Percentiles rank a stretch among this genome's conserved stretches.
These are phyloP conservation scores for Centrapalus pauciflorus DNA, from an alignment of 129 eudicot species.

Conservation along the genomic window DNA sequence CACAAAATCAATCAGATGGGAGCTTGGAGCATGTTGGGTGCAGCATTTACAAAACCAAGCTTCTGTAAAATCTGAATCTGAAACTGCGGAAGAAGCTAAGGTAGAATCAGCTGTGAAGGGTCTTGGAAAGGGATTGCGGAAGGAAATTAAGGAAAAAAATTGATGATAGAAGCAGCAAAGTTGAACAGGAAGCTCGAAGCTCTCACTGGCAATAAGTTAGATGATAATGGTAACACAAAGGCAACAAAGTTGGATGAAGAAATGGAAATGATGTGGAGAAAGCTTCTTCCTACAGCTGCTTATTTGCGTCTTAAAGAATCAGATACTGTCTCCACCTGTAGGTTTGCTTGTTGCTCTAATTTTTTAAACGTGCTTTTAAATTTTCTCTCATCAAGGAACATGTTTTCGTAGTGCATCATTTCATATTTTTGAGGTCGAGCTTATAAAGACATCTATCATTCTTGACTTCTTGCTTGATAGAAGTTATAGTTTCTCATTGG, in stretches of 20 bases:
- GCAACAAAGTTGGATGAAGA: conserved; percentile 55
- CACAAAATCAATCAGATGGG: conserved; percentile 80
- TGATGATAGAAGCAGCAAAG: conserved; percentile 51
- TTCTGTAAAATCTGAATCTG: conserved; percentile 63
- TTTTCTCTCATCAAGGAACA: background rate
- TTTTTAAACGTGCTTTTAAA: background rate
- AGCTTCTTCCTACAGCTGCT: conserved; percentile 69
- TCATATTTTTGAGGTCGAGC: background rate
- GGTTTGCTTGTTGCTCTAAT: too few relatives aligned
- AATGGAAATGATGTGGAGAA: conserved; percentile 60
- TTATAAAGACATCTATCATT: background rate
- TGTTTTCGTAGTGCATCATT: background rate
- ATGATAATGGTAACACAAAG: conserved; percentile 39
- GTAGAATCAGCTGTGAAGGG: conserved; percentile 92
- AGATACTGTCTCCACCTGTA: conserved; percentile 88
- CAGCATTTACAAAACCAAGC: conserved; percentile 91
- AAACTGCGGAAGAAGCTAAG: conserved; percentile 65
- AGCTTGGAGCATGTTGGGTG: conserved; percentile 99
- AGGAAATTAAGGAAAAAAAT: conserved; percentile 76
- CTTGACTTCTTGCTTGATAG: conserved; percentile 1
- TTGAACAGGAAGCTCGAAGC: conserved; percentile 48
- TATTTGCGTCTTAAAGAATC: conserved; percentile 90
- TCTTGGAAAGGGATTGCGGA: conserved; percentile 89
- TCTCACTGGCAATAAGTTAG: conserved; percentile 33
- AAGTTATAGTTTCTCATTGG: conserved; percentile 6